A percentile compares a stretch with the other conserved stretches of the same genome.
Evolutionary conservation across 2,329 filamentous ascomycete genomes (phyloP).

Genomic region (Hypoxylon sp.): DNA sequence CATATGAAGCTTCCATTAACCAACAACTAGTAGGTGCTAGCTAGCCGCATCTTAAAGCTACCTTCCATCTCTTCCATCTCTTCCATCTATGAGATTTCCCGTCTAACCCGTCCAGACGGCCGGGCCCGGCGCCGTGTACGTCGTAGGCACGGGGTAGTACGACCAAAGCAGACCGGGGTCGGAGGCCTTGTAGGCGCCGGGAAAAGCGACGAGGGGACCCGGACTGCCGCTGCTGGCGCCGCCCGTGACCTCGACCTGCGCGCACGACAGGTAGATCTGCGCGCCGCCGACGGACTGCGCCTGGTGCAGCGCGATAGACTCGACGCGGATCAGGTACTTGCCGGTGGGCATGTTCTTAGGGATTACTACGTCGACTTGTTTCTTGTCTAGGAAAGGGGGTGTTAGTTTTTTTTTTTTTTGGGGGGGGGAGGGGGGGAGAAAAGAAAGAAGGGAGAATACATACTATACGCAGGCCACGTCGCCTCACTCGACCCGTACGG

Average conservation of each 20-base stretch:
- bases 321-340: constrained; percentile 53
- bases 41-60: no score
- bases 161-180: constrained; percentile 48
- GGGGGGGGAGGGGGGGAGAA: neutral
- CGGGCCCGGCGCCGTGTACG: constrained; percentile 47
- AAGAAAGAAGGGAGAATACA: neutral
- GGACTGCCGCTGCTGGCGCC: constrained; percentile 48
- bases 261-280: constrained; percentile 52
- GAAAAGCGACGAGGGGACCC: constrained; percentile 47
- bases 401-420: constrained; percentile 12
- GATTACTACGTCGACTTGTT: constrained; percentile 50
- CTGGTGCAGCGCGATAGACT: constrained; percentile 52
- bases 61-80: no score
- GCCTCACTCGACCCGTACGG: constrained; percentile 40
- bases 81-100: neutral
- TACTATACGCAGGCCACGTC: constrained; percentile 47
- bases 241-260: constrained; percentile 48
- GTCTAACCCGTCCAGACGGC: constrained; percentile 38
- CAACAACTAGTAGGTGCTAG: no score
- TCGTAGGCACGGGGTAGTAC: constrained; percentile 47
- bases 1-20: no score
- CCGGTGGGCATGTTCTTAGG: constrained; percentile 50
- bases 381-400: constrained; percentile 37
- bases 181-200: constrained; percentile 48
- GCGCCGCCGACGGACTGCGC: constrained; percentile 50